Evolutionary conservation across 1,139 yeast species (phyloP).

Genomic region (Debaryomycetaceae sp.): DNA sequence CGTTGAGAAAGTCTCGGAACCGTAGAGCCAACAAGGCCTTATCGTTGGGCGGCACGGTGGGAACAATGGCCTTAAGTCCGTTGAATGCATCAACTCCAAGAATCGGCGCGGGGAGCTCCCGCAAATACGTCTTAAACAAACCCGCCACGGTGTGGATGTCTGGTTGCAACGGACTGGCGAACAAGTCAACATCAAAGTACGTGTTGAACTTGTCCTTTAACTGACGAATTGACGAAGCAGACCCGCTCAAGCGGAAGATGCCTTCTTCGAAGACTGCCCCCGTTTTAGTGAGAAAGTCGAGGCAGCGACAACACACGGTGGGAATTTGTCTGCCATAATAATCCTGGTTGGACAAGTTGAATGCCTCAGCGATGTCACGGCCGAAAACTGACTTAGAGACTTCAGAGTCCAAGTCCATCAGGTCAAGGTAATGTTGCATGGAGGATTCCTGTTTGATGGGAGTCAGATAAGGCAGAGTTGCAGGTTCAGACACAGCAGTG

Average conservation of each 20-base stretch:
- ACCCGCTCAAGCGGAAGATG: constrained; percentile 85
- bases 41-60: constrained; percentile 13
- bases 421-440: constrained; percentile 36
- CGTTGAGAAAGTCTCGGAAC: constrained; percentile 29
- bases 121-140: constrained; percentile 63
- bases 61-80: constrained; percentile 27
- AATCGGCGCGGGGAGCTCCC: constrained; percentile 67
- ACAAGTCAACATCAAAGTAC: constrained; percentile 66
- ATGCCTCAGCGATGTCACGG: constrained; percentile 51
- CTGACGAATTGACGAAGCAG: constrained; percentile 70
- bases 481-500: constrained; percentile 7
- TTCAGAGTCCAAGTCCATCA: constrained; percentile 35
- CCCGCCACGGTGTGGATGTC: constrained; percentile 82
- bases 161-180: constrained; percentile 34
- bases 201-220: constrained; percentile 66
- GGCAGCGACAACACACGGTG: constrained; percentile 70
- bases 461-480: constrained; percentile 12
- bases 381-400: constrained; percentile 56
- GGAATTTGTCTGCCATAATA: constrained; percentile 56
- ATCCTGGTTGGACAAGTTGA: constrained; percentile 44
- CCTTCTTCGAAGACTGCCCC: constrained; percentile 88
- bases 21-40: constrained; percentile 24
- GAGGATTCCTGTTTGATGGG: too few relatives aligned
- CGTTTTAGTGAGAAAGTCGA: constrained; percentile 61
- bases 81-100: constrained; percentile 48